Conservation (phyloP, 495 filamentous ascomycete genomes). For the Beverwykella pulmonaria region DNA sequence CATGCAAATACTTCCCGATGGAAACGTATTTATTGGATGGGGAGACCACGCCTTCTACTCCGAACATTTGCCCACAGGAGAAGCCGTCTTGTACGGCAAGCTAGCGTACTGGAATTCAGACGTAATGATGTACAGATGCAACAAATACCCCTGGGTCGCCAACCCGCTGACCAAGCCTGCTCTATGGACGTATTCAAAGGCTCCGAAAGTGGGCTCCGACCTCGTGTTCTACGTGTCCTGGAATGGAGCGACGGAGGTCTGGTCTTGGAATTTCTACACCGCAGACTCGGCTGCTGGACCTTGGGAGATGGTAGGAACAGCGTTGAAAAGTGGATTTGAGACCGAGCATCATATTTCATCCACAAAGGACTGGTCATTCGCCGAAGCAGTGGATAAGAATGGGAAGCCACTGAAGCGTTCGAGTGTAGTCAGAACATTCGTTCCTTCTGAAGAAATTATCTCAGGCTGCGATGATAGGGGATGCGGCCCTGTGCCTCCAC, state of each 20-base stretch:
- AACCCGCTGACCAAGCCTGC: not conserved
- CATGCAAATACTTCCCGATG: constrained; percentile 55
- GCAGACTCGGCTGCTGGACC: constrained; percentile 21
- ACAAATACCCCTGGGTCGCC: not conserved
- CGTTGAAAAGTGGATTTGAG: constrained; percentile 38
- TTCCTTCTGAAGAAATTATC: constrained; percentile 17
- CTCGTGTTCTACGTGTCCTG: constrained; percentile 12
- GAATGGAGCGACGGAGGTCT: constrained; percentile 28
- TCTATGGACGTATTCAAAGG: not conserved
- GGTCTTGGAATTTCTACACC: constrained; percentile 14
- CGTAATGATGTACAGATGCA: constrained; percentile 21
- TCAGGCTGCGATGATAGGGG: constrained; percentile 31
- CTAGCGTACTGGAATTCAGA: not conserved
- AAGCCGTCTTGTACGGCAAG: not conserved
- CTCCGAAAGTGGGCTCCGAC: not conserved
- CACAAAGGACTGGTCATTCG: constrained; percentile 33
- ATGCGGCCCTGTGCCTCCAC: constrained; percentile 24
- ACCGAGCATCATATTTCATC: constrained; percentile 29
- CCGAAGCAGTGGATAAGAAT: constrained; percentile 37
- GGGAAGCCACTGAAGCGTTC: constrained; percentile 29
- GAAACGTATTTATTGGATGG: constrained; percentile 21
- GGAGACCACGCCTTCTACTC: constrained; percentile 50
- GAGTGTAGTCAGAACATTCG: constrained; percentile 35
- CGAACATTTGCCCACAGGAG: constrained; percentile 4
- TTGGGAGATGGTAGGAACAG: constrained; percentile 20